A percentile compares a stretch with the other conserved stretches of the same genome.
phyloP scores from a whole-genome alignment of 768 basidiomycete genomes.

The Tulasnella sp. region DNA sequence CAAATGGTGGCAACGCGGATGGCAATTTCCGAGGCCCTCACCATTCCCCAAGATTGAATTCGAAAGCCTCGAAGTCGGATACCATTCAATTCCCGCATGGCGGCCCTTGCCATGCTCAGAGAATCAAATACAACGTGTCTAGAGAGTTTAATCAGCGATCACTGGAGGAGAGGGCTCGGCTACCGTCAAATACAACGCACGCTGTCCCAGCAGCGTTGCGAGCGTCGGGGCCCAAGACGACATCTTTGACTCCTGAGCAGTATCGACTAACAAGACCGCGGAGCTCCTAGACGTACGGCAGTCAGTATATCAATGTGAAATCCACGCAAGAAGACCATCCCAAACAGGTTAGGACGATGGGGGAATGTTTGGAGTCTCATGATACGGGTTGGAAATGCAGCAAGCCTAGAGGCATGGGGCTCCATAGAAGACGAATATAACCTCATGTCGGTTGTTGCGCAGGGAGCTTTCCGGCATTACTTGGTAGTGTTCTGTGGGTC shows the following conservation, averaged over 20 bases:
- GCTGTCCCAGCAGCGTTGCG: background rate
- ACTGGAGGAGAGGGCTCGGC: background rate
- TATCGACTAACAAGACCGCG: background rate
- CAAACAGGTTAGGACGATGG: constrained; percentile 1
- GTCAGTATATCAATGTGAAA: background rate
- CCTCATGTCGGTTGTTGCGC: background rate
- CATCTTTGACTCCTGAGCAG: background rate
- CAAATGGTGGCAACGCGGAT: background rate
- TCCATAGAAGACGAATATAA: background rate
- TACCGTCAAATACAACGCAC: background rate
- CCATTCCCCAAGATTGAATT: background rate
- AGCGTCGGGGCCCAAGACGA: background rate
- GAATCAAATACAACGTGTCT: background rate
- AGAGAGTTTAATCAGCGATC: background rate
- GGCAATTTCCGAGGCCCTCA: background rate
- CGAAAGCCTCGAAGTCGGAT: background rate
- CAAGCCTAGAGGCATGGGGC: background rate
- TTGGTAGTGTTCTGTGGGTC: background rate
- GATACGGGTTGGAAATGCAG: background rate
- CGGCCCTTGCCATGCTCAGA: background rate
- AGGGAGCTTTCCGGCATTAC: background rate
- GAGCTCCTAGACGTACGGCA: background rate
- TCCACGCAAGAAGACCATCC: background rate
- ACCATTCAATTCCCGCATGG: background rate
- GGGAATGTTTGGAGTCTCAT: background rate